Evolutionary conservation across 306 rosid species (phyloP), one percentile per base, ranked within the genome.

Genomic region (Biancaea sappan): DNA sequence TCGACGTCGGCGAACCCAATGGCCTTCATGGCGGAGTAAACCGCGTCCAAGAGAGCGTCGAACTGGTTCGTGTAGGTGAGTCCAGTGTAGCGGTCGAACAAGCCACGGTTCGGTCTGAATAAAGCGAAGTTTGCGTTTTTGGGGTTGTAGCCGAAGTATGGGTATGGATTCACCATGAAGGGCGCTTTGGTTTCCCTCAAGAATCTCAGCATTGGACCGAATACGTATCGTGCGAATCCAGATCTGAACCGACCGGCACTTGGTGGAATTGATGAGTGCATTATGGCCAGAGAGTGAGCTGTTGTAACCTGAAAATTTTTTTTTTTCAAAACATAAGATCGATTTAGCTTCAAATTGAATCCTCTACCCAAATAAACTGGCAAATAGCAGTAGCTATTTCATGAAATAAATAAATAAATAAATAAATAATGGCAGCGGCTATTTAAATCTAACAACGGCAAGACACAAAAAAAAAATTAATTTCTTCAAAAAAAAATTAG

Each of bases 121-220:
- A 94, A 52, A 0, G 84, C 86, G 31, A 84, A 94, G 86, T 84
- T 84, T 0, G 77, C 78, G 67, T 69, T 58, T 0, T 87, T 75
- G 0, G 92, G 93, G 2, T 89, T 83, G 89, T 79, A 91, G 1
- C 81, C 92, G 66, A 94, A 94, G 51, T 92, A 94, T 0, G 99
- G 97, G 32, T 94, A 94, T 0, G 99, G 97, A 73, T 94, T 94
- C 1, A 90, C 96, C 96, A 94, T 94, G 6, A 94, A 88, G 0
- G 99, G 99, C 0, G 87, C 25, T 10, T 44, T 83, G 5, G 96
- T 91, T 44, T 90, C 88, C 4, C 60, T 64, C 4, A 85, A 73
- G 53, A 83, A 92, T 71, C 61, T 60, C 21, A 94, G 84, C 95
- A 92, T 83, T 9, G 96, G 93, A 0, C 74, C 78, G 16, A 94